Base-by-base conservation (phyloP, 1,139 yeast genomes). In the Diutina scorzettiae region DNA sequence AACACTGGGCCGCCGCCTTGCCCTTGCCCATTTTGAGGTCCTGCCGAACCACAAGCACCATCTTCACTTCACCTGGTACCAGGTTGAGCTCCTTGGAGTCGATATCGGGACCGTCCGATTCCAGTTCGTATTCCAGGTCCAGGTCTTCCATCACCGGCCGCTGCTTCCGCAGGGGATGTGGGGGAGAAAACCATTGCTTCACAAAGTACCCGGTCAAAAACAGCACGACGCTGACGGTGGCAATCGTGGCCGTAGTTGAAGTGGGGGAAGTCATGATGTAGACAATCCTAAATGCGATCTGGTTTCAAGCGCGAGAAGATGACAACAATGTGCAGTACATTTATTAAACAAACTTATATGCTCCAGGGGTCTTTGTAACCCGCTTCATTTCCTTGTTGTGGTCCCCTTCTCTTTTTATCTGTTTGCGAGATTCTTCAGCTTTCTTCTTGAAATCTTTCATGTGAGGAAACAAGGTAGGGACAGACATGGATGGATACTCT, bases 1-100 rank as follows among this genome's bases (percentile, higher is more conserved):
- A 81, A 58, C 97, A 89, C 59, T 91, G 99, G 2, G 98, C 98
- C 1, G 97, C 97, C 1, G 85, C 83, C 58, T 93, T 93, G 29
- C 98, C 98, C 60, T 86, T 87, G 40, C 84, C 80, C 98, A 91
- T 91, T 44, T 78, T 80, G 48, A 91, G 65, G 57, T 91, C 98
- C 37, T 82, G 85, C 46, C 98, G 77, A 1, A 91, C 89, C 2
- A 87, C 76, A 31, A 93, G 66, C 0, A 93, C 87, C 95, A 91
- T 82, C 50, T 87, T 69, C 37, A 83, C 89, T 57, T 84, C 95
- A 3, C 85, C 91, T 2, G 78, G 84, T 17, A 78, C 63, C 18
- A 68, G 75, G 51, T 81, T 81, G 47, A 81, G 61, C 2, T 72
- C 60, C 0, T 62, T 58, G 1, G 86, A 78, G 50, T 80, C 73